phyloP scores from a whole-genome alignment of 2,329 filamentous ascomycete species.

The Grosmannia serpens region DNA sequence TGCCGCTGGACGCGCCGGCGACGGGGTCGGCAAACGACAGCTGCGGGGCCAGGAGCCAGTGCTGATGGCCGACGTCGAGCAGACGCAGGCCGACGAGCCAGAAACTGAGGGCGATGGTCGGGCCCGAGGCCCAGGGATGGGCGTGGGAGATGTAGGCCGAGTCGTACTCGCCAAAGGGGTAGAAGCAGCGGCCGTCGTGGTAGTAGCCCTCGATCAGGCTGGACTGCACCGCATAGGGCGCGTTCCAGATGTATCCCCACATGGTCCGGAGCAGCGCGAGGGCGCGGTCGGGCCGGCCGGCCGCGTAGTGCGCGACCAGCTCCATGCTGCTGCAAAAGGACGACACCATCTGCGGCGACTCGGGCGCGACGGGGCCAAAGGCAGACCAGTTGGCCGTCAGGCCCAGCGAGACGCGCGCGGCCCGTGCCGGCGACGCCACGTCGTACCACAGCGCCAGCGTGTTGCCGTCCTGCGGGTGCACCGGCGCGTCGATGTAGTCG shows the following conservation, averaged over 20 bases:
- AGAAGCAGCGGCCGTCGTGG: constrained; percentile 43
- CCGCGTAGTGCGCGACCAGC: constrained; percentile 41
- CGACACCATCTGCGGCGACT: constrained; percentile 44
- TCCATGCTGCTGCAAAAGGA: constrained; percentile 48
- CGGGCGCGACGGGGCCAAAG: constrained; percentile 43
- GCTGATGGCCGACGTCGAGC: not conserved
- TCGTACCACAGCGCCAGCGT: constrained; percentile 39
- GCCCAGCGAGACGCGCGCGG: constrained; percentile 27
- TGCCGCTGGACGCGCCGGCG: not conserved
- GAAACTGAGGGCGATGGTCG: constrained; percentile 29
- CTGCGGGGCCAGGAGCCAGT: not conserved
- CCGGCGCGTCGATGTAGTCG: constrained; percentile 20
- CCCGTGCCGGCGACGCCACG: constrained; percentile 24
- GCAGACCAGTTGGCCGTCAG: constrained; percentile 41
- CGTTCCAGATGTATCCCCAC: constrained; percentile 50
- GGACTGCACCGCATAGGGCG: constrained; percentile 42
- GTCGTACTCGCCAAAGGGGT: constrained; percentile 37
- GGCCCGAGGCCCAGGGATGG: constrained; percentile 37
- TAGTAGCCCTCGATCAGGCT: constrained; percentile 50
- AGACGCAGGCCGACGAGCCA: constrained; percentile 1
- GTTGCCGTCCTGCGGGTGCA: constrained; percentile 47
- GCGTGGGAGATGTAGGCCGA: constrained; percentile 30
- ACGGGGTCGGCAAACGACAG: not conserved
- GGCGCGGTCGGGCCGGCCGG: constrained; percentile 34
- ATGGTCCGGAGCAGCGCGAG: constrained; percentile 42